phyloP scores from a whole-genome alignment of 306 rosid species.

The Medicago arabica region DNA sequence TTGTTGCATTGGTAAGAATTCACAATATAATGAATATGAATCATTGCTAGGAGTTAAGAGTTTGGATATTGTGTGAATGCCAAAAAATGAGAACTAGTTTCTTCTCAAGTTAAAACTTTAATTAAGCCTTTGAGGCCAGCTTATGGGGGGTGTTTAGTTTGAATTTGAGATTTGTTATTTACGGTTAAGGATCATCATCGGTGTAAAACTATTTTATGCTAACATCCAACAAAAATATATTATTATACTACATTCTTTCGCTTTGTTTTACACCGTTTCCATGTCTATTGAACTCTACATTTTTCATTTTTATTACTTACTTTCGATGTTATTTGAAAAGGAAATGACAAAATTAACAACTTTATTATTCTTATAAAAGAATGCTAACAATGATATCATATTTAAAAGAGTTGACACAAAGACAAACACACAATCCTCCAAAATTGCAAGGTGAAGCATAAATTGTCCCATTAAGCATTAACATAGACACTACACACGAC shows the following conservation, averaged over 20 bases:
- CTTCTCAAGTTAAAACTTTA: not conserved
- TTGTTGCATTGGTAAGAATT: not conserved
- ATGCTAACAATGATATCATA: not conserved
- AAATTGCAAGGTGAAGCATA: not conserved
- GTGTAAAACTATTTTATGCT: too few species aligned
- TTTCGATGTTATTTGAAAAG: too few species aligned
- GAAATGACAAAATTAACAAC: too few species aligned
- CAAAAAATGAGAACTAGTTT: not conserved
- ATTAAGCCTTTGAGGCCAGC: not conserved
- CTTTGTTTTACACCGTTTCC: too few species aligned
- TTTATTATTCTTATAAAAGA: too few species aligned
- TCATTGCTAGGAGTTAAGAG: not conserved
- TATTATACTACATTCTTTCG: too few species aligned
- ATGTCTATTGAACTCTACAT: too few species aligned
- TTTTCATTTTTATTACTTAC: not conserved
- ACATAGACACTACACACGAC: not conserved
- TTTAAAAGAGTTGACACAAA: not conserved
- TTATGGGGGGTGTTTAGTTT: not conserved
- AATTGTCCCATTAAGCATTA: too few species aligned
- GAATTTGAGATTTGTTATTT: not conserved
- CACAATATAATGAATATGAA: not conserved
- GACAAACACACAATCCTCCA: not conserved
- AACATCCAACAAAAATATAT: too few species aligned
- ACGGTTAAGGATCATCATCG: too few species aligned
- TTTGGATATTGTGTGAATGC: not conserved